A percentile compares a stretch with the other conserved stretches of the same genome.
Conservation (phyloP, 345 rosid species). For the Turnera subulata region DNA sequence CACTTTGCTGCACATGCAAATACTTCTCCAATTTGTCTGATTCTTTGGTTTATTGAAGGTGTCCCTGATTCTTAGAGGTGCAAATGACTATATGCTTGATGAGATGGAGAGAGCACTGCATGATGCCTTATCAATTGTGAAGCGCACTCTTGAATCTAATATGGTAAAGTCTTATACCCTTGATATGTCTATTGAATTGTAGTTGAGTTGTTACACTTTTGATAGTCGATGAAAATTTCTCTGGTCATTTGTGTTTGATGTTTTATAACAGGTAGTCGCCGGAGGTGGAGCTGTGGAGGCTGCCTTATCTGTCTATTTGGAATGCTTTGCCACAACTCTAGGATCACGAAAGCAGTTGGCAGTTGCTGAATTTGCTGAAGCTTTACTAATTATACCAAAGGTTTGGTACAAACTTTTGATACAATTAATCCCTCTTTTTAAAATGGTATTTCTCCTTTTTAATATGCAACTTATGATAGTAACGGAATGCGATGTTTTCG, state of each 20-base stretch:
- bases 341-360: slow-evolving; percentile 96
- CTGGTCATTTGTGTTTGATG: not conserved
- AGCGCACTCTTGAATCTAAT: slow-evolving; percentile 94
- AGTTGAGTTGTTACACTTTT: too few relatives aligned
- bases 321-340: slow-evolving; percentile 85
- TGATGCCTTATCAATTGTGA: slow-evolving; percentile 79
- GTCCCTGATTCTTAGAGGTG: slow-evolving; percentile 90
- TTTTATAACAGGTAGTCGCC: slow-evolving; percentile 73
- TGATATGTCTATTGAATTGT: too few relatives aligned
- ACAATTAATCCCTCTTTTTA: too few relatives aligned
- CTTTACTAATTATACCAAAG: slow-evolving; percentile 84
- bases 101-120: slow-evolving; percentile 98
- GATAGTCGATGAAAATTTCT: not conserved
- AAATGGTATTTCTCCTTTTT: too few relatives aligned
- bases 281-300: slow-evolving; percentile 99
- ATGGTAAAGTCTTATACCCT: slow-evolving; percentile 49
- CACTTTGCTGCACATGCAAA: too few relatives aligned
- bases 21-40: not conserved
- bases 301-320: slow-evolving; percentile 85
- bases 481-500: not conserved
- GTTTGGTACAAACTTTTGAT: slow-evolving; percentile 18
- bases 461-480: not conserved
- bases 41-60: slow-evolving; percentile 43
- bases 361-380: slow-evolving; percentile 93
- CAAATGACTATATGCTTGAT: slow-evolving; percentile 97